Evolutionary conservation across 2,329 filamentous ascomycete species (phyloP), one percentile per base, ranked within the genome.

Genomic region (Cryphonectria radicalis): DNA sequence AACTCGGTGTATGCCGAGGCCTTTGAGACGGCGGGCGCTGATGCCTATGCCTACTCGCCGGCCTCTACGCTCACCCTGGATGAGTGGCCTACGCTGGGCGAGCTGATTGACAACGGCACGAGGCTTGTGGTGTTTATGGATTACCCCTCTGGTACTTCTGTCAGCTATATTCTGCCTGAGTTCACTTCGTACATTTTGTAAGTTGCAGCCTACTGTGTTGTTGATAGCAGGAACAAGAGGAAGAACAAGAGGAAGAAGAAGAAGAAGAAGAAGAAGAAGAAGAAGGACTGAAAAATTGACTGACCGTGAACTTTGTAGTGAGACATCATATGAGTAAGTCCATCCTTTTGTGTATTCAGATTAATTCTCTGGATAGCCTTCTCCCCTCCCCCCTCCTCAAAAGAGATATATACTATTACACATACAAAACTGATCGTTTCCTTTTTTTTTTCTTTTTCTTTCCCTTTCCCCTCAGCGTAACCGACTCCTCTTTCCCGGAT

Each of bases 51-150:
- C 6, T 93, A 88, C 73, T 81, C 81, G 1, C 87, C 90, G 0
- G 79, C 82, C 8, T 73, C 68, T 3, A 77, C 78, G 25, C 75
- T 86, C 55, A 76, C 78, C 13, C 76, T 85, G 59, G 76, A 86
- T 64, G 86, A 86, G 75, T 85, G 93, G 93, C 92, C 92, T 79
- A 94, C 92, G 0, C 83, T 95, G 19, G 85, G 89, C 75, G 79
- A 86, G 32, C 80, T 95, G 71, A 92, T 95, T 74, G 82, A 86
- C 28, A 83, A 83, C 53, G 85, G 86, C 64, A 91, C 86, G 14
- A 86, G 92, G n/a, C 82, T 95, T 0, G 81, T 95, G 64, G 89
- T 91, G 37, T 95, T 94, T 73, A 89, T 95, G 79, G 71, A 71
- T n/a, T 73, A 66, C n/a, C 66, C 69, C 4, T 62, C 71, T 28